Conservation (phyloP, 495 filamentous ascomycete genomes). For the Neurospora sp. region DNA sequence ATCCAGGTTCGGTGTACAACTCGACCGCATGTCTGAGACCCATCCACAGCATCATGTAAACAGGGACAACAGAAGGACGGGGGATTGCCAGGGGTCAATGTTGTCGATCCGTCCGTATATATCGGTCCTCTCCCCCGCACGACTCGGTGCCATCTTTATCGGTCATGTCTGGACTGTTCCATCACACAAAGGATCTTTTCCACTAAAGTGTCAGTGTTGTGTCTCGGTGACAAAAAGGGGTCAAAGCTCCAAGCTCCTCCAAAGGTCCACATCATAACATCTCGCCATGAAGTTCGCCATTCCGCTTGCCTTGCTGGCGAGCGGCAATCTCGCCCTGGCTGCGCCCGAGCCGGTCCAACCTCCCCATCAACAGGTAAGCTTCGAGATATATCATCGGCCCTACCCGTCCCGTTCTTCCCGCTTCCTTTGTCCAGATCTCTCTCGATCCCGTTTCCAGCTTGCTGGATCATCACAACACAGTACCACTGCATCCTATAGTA, state of each 20-base stretch:
- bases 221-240: not conserved
- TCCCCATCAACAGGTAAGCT: constrained; percentile 3
- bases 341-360: not conserved
- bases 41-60: not conserved
- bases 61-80: not conserved
- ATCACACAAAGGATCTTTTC: constrained; percentile 1
- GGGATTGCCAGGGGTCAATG: not conserved
- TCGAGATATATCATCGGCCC: not conserved
- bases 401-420: not conserved
- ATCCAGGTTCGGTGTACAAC: not conserved
- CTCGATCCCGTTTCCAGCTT: constrained; percentile 1
- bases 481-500: not conserved
- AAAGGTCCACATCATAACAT: not conserved
- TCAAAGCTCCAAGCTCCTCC: not conserved
- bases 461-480: not conserved
- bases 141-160: not conserved
- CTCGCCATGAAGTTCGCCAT: constrained; percentile 12
- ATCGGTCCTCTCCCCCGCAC: not conserved
- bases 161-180: not conserved
- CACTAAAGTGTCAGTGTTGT: not conserved
- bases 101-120: not conserved
- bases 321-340: constrained; percentile 10
- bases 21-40: not conserved
- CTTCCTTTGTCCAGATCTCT: not conserved
- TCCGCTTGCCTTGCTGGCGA: constrained; percentile 11